A percentile compares a stretch with the other conserved stretches of the same genome.
These are phyloP conservation scores for Paraglomus brasilianum DNA, from an alignment of 192 early-diverging fungal species.

Conservation along the genomic window DNA sequence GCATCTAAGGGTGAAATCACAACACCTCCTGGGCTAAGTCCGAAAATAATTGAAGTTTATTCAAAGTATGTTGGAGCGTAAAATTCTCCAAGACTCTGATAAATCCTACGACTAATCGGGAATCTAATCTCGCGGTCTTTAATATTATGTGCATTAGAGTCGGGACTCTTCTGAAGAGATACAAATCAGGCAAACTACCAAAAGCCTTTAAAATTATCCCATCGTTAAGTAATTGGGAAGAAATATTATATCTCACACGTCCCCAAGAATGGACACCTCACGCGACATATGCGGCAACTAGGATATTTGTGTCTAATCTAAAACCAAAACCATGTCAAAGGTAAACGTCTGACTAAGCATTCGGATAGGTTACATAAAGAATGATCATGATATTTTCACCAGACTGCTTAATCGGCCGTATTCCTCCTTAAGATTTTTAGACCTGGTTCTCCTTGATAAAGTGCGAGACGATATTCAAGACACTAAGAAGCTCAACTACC, in stretches of 20 bases:
- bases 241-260: constrained; percentile 87
- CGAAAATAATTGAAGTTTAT: constrained; percentile 94
- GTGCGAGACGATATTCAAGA: constrained; percentile 95
- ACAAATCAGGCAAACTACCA: constrained; percentile 92
- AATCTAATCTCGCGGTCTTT: neutral
- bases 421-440: constrained; percentile 65
- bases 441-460: constrained; percentile 83
- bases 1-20: constrained; percentile 27
- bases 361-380: neutral
- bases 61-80: constrained; percentile 56
- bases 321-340: constrained; percentile 89
- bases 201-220: constrained; percentile 99
- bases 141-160: constrained; percentile 50
- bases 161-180: constrained; percentile 82
- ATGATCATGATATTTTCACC: too few relatives aligned
- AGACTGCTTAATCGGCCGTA: neutral
- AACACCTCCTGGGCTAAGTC: constrained; percentile 63
- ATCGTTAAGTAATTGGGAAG: constrained; percentile 94
- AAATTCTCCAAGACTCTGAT: neutral
- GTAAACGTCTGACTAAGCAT: constrained; percentile 32
- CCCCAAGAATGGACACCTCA: constrained; percentile 96
- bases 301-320: constrained; percentile 97
- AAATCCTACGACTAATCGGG: neutral
- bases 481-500: constrained; percentile 97
- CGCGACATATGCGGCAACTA: constrained; percentile 92